A percentile compares a stretch with the other conserved stretches of the same genome.
Evolutionary conservation across 345 rosid genomes (phyloP).

Genomic region (Salix brachista): DNA sequence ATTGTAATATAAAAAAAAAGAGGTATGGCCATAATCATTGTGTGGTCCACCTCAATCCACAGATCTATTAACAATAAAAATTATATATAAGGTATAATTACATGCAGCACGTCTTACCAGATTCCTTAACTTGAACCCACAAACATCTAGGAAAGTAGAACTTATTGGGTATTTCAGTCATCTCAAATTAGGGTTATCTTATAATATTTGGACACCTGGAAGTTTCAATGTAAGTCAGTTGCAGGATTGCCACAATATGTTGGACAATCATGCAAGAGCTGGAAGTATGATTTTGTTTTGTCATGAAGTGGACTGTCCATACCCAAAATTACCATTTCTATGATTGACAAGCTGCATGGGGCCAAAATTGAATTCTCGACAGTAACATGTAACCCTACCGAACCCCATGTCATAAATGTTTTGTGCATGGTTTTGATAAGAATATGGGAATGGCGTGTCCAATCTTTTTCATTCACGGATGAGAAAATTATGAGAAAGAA

Average conservation of each 20-base stretch:
- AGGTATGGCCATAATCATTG: too few relatives aligned
- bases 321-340: background rate
- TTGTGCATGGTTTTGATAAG: background rate
- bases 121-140: background rate
- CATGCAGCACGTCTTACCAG: background rate
- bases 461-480: background rate
- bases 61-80: too few relatives aligned
- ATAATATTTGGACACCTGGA: background rate
- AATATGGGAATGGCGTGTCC: background rate
- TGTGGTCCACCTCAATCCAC: too few relatives aligned
- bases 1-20: too few relatives aligned
- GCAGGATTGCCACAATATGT: background rate
- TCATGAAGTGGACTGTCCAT: background rate
- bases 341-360: background rate
- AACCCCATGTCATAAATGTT: constrained; percentile 3
- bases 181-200: background rate
- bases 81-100: too few relatives aligned
- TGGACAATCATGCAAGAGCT: too few relatives aligned
- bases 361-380: background rate
- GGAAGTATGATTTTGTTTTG: background rate
- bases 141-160: background rate
- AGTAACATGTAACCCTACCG: constrained; percentile 1
- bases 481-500: constrained; percentile 6
- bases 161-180: background rate
- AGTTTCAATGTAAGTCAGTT: background rate